phyloP scores from a whole-genome alignment of 2,329 filamentous ascomycete species.

The Diaporthe australafricana region DNA sequence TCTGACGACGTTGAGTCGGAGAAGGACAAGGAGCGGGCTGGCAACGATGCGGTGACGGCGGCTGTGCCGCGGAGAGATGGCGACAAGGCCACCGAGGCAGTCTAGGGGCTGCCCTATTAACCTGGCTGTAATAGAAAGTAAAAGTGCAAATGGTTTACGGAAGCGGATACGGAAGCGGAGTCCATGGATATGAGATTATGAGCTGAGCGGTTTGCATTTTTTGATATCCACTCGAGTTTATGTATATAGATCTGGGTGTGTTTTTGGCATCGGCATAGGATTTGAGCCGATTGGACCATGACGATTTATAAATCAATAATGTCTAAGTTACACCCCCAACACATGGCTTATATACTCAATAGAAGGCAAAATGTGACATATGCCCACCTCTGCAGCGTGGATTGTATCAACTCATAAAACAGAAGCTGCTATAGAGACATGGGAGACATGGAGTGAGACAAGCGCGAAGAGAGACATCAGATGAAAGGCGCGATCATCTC shows the following conservation, averaged over 20 bases:
- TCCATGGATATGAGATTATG: constrained; percentile 13
- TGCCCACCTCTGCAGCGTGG: no score
- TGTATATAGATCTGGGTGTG: neutral
- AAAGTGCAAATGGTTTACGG: neutral
- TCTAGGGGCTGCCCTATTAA: constrained; percentile 24
- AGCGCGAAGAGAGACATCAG: neutral
- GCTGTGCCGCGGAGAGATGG: constrained; percentile 34
- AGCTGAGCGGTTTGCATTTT: constrained; percentile 25
- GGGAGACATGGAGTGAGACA: neutral
- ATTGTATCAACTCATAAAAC: neutral
- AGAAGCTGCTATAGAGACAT: neutral
- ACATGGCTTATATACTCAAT: no score
- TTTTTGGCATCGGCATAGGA: neutral
- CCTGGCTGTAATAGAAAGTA: neutral
- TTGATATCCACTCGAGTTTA: constrained; percentile 13
- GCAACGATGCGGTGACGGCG: constrained; percentile 35
- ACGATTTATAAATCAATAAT: constrained; percentile 23
- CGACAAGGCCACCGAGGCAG: constrained; percentile 42
- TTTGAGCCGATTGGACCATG: neutral
- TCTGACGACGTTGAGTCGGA: constrained; percentile 8
- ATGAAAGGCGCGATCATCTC: neutral
- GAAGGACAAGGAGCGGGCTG: constrained; percentile 31
- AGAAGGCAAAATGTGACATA: neutral
- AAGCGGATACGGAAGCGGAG: neutral
- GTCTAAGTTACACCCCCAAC: neutral